A percentile compares a stretch with the other conserved stretches of the same genome.
These are phyloP conservation scores for Alternaria rosae DNA, from an alignment of 2,329 filamentous ascomycete genomes.

Conservation along the genomic window DNA sequence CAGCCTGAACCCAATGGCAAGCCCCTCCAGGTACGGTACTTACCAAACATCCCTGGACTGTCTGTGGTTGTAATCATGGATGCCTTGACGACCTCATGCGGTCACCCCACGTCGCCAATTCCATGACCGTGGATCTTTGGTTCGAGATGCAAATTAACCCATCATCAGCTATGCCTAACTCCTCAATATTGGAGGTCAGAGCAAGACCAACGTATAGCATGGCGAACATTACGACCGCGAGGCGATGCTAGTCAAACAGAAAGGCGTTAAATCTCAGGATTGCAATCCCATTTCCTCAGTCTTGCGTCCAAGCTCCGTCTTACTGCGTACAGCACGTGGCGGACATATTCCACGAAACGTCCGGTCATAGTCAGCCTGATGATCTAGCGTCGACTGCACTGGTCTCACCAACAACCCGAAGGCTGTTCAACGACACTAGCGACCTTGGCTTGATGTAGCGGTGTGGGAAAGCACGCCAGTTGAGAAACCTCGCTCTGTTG, in stretches of 20 bases:
- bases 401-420: neutral
- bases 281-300: neutral
- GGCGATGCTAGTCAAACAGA: neutral
- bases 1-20: too few species aligned
- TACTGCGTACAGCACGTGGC: neutral
- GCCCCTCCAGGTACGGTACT: neutral
- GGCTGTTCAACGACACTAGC: neutral
- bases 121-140: neutral
- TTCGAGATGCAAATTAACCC: neutral
- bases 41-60: neutral
- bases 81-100: neutral
- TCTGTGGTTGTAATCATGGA: neutral
- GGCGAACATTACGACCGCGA: neutral
- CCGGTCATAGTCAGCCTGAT: neutral
- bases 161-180: too few species aligned
- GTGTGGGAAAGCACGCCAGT: neutral
- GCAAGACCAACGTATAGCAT: neutral
- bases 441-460: neutral
- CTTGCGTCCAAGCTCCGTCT: neutral
- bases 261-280: neutral
- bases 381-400: neutral
- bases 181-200: neutral
- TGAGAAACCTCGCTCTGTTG: neutral
- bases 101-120: neutral
- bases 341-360: neutral